A percentile compares a stretch with the other conserved stretches of the same genome.
These are phyloP conservation scores for Fusarium brachygibbosum DNA, from an alignment of 2,329 filamentous ascomycete species.

Conservation along the genomic window DNA sequence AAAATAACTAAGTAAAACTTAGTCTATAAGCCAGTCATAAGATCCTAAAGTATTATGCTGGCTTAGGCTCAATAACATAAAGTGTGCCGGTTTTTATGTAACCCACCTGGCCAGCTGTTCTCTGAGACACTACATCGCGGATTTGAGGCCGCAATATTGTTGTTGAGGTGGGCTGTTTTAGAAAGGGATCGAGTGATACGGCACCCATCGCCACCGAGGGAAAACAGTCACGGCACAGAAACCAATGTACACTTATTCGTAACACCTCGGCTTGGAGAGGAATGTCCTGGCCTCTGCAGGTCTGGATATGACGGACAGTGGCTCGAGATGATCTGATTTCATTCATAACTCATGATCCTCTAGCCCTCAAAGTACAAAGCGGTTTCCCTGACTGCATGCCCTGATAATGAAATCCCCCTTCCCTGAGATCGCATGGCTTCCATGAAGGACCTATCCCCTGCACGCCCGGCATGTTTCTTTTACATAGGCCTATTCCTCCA, in stretches of 20 bases:
- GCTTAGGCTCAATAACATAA: too few species aligned
- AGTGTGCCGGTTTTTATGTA: too few species aligned
- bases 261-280: neutral
- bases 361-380: neutral
- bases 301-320: neutral
- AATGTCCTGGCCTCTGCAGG: neutral
- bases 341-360: constrained; percentile 1
- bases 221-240: neutral
- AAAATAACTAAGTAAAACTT: too few species aligned
- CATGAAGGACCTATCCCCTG: neutral
- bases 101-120: too few species aligned
- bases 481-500: neutral
- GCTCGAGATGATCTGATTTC: neutral
- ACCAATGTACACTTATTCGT: neutral
- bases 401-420: neutral
- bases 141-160: neutral
- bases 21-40: too few species aligned
- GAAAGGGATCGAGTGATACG: neutral
- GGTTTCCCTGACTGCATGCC: neutral
- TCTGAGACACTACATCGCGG: too few species aligned
- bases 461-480: neutral
- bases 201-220: neutral
- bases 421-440: neutral
- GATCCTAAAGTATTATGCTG: too few species aligned
- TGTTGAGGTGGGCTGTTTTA: neutral